Conservation (phyloP, 2,329 filamentous ascomycete genomes). For the Botrytis pseudocinerea region DNA sequence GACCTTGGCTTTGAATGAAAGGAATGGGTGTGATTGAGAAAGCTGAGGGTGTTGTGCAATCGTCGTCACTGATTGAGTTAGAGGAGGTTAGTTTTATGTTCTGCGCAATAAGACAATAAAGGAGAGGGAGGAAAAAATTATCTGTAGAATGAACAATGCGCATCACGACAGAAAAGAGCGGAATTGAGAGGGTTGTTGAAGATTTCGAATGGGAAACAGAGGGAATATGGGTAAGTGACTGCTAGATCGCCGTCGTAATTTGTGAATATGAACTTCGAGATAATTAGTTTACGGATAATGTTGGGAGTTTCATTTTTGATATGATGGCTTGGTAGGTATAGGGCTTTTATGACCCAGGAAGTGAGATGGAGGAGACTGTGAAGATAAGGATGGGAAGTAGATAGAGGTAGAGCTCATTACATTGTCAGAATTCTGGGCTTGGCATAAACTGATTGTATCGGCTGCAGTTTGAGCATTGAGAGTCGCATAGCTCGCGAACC, state of each 20-base stretch:
- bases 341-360: not conserved
- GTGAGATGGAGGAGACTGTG: too few species aligned
- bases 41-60: not conserved
- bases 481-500: not conserved
- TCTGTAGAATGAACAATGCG: slow-evolving; percentile 3
- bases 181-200: not conserved
- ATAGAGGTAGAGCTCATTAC: not conserved
- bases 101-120: fast-evolving
- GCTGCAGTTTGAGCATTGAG: not conserved
- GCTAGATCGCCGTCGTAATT: not conserved
- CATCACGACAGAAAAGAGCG: not conserved
- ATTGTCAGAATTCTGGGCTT: not conserved
- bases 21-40: not conserved
- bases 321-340: not conserved
- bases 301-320: not conserved
- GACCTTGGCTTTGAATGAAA: not conserved
- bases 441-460: not conserved
- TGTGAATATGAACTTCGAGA: not conserved
- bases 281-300: not conserved
- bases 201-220: not conserved
- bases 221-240: not conserved
- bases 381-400: too few species aligned
- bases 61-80: not conserved
- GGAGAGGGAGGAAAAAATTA: not conserved
- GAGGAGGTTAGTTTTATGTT: not conserved